Percentiles rank a stretch among this genome's conserved stretches.
These are phyloP conservation scores for Turnera subulata DNA, from an alignment of 345 rosid genomes.

Conservation along the genomic window DNA sequence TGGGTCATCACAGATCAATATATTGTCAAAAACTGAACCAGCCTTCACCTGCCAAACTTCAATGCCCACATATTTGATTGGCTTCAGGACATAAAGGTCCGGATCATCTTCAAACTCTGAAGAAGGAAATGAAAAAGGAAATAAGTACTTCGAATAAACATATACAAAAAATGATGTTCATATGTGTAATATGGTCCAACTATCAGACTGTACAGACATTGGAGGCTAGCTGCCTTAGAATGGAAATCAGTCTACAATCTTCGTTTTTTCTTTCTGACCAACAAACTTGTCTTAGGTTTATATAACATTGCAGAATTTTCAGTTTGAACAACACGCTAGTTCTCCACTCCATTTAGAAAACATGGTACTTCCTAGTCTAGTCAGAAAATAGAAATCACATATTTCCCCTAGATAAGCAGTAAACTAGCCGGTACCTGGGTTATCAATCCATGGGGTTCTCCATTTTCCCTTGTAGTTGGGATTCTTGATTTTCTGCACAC, in stretches of 20 bases:
- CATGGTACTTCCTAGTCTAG: neutral
- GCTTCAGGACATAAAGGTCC: constrained; percentile 83
- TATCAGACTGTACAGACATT: too few species aligned
- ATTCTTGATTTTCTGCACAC: constrained; percentile 72
- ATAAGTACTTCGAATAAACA: too few species aligned
- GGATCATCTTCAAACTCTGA: constrained; percentile 98
- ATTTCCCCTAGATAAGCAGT: too few species aligned
- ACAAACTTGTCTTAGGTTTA: too few species aligned
- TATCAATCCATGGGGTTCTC: constrained; percentile 86
- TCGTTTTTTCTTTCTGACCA: too few species aligned
- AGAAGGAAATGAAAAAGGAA: neutral
- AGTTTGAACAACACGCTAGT: too few species aligned
- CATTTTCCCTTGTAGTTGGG: constrained; percentile 93
- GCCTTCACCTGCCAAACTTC: constrained; percentile 99
- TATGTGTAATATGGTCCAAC: too few species aligned
- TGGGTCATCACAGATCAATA: constrained; percentile 85
- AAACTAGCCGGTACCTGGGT: constrained; percentile 50
- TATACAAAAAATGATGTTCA: too few species aligned
- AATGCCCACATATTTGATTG: constrained; percentile 77
- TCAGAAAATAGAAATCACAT: neutral
- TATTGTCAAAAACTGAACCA: constrained; percentile 84
- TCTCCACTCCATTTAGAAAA: neutral
- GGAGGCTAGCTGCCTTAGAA: too few species aligned
- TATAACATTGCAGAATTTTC: too few species aligned
- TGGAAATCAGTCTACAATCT: too few species aligned